A percentile compares a stretch with the other conserved stretches of the same genome.
These are phyloP conservation scores for Jaenimonas drosophilae DNA, from an alignment of 208 protist species.

Conservation along the genomic window DNA sequence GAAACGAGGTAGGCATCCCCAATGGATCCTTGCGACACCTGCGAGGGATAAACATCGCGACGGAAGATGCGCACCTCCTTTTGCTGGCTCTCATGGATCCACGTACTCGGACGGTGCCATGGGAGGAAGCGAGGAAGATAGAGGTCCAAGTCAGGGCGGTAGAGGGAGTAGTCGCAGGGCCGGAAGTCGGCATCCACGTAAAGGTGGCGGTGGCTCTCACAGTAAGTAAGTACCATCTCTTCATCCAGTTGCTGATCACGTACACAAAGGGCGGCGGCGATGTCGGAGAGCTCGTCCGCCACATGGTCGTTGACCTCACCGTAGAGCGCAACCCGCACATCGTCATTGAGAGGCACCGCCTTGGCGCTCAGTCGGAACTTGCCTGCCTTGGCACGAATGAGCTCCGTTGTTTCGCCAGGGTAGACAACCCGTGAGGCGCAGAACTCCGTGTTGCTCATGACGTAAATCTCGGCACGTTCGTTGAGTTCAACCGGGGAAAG, in stretches of 20 bases:
- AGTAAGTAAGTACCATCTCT: slow-evolving; percentile 43
- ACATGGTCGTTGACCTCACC: slow-evolving; percentile 29
- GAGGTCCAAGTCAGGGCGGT: slow-evolving; percentile 45
- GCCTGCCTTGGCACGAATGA: slow-evolving; percentile 56
- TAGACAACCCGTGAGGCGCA: slow-evolving; percentile 42
- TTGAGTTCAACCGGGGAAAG: slow-evolving; percentile 54
- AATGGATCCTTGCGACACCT: slow-evolving; percentile 64
- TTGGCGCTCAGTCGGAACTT: slow-evolving; percentile 55
- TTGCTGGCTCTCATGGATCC: slow-evolving; percentile 36
- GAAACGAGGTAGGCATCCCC: slow-evolving; percentile 77
- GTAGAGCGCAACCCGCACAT: slow-evolving; percentile 32
- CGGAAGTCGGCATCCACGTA: slow-evolving; percentile 64
- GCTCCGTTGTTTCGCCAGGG: slow-evolving; percentile 50
- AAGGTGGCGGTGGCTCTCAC: slow-evolving; percentile 27
- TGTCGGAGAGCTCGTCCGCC: slow-evolving; percentile 16
- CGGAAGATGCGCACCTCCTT: slow-evolving; percentile 65
- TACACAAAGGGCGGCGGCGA: slow-evolving; percentile 27
- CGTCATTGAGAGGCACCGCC: slow-evolving; percentile 43
- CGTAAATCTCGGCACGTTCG: slow-evolving; percentile 45
- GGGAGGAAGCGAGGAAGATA: slow-evolving; percentile 43
- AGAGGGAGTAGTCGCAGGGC: slow-evolving; percentile 56
- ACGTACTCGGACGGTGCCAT: slow-evolving; percentile 48
- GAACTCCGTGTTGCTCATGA: slow-evolving; percentile 41
- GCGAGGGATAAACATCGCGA: slow-evolving; percentile 36
- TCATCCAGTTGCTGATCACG: slow-evolving; percentile 29